A percentile compares a stretch with the other conserved stretches of the same genome.
phyloP scores from a whole-genome alignment of 352 stramenopile species.

The Pythium brachiatum region DNA sequence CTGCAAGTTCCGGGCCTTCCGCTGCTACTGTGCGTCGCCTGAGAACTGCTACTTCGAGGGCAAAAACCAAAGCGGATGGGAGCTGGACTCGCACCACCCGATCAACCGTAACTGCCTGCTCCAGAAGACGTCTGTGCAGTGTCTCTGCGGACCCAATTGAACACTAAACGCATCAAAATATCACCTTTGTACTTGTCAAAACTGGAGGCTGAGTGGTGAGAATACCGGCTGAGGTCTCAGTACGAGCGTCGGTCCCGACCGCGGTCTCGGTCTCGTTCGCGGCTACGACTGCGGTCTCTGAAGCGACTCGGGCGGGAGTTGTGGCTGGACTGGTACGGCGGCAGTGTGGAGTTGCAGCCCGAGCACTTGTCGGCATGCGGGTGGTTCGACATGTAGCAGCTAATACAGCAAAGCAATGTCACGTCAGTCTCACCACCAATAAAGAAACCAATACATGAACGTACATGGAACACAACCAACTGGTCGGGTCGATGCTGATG shows the following conservation, averaged over 20 bases:
- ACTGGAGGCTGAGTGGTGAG: neutral
- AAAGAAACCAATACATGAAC: slow-evolving; percentile 7
- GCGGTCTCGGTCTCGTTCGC: neutral
- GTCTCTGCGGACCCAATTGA: slow-evolving; percentile 69
- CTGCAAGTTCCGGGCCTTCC: slow-evolving; percentile 65
- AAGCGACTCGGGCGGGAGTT: neutral
- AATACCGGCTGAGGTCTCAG: neutral
- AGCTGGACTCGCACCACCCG: slow-evolving; percentile 53
- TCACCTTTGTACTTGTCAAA: slow-evolving; percentile 2
- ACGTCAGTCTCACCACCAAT: neutral
- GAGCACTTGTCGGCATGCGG: neutral
- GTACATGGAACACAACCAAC: slow-evolving; percentile 75
- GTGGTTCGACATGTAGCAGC: slow-evolving; percentile 9
- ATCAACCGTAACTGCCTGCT: slow-evolving; percentile 78
- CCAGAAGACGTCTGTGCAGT: slow-evolving; percentile 61
- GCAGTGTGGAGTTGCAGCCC: neutral
- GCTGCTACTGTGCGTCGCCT: slow-evolving; percentile 65
- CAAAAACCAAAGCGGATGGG: slow-evolving; percentile 46
- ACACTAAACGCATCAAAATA: neutral
- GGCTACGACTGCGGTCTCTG: neutral
- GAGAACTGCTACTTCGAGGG: slow-evolving; percentile 64
- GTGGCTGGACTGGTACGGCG: neutral
- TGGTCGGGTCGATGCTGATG: slow-evolving; percentile 37
- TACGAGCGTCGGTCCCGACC: neutral
- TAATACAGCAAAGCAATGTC: neutral